These are phyloP conservation scores for Oryza rufipogon DNA, from an alignment of 176 grass and related monocot genomes.

Conservation along the genomic window DNA sequence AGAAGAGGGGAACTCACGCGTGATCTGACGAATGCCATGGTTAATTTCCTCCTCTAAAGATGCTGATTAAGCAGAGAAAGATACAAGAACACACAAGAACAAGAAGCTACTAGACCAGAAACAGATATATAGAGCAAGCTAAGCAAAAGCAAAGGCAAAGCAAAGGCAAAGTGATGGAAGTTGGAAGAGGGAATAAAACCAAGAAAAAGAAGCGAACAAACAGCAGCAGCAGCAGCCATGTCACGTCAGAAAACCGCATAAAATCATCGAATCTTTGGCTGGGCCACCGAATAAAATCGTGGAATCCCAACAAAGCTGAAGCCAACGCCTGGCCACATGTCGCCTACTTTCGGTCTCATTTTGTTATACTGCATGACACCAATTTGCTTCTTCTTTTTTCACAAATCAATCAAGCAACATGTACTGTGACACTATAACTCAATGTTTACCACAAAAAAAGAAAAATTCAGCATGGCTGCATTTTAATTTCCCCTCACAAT, in stretches of 20 bases:
- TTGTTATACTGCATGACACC: neutral
- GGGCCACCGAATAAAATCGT: neutral
- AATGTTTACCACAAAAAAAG: neutral
- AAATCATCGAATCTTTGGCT: neutral
- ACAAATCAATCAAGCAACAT: neutral
- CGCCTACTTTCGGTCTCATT: constrained; percentile 3
- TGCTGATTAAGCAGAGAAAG: neutral
- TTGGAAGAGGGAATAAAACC: neutral
- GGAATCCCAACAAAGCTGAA: neutral
- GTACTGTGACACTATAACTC: neutral
- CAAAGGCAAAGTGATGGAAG: neutral
- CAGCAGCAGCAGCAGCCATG: neutral
- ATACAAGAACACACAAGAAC: neutral
- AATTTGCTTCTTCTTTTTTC: neutral
- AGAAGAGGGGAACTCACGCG: neutral
- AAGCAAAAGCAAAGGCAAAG: neutral
- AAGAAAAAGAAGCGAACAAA: neutral
- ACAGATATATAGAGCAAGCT: neutral
- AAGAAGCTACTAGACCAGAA: neutral
- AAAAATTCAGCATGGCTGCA: neutral
- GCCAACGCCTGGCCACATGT: neutral
- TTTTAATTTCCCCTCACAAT: no score
- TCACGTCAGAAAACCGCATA: neutral
- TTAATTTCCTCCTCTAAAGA: neutral
- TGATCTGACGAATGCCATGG: constrained; percentile 41